A percentile compares a stretch with the other conserved stretches of the same genome.
Conservation (phyloP, 352 stramenopile genomes). For the Ophiocytium majus region DNA sequence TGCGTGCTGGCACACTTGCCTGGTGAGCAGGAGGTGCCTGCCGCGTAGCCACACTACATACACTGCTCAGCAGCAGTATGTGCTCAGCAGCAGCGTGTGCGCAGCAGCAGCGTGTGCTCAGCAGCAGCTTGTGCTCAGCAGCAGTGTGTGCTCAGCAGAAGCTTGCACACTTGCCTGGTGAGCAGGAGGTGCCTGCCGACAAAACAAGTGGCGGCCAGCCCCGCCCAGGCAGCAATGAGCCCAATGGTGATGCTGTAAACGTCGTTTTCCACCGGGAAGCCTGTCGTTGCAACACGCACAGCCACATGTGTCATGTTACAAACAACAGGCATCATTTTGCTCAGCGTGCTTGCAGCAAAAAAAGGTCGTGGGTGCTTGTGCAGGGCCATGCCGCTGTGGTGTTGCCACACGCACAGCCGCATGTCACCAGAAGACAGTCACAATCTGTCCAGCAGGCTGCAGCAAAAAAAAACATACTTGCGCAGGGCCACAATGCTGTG, state of each 20-base stretch:
- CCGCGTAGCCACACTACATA: too few species aligned
- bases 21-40: conserved; percentile 5
- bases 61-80: too few species aligned
- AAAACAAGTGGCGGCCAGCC: background rate
- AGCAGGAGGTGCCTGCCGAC: background rate
- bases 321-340: too few species aligned
- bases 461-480: too few species aligned
- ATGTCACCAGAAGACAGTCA: background rate
- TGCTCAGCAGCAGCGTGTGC: too few species aligned
- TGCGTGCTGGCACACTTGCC: background rate
- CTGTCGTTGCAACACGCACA: background rate
- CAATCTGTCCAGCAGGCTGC: too few species aligned
- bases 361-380: background rate
- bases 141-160: background rate
- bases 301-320: background rate
- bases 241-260: conserved; percentile 12
- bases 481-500: too few species aligned
- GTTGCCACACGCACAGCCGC: background rate
- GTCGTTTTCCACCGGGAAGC: conserved; percentile 10
- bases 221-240: background rate
- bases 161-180: background rate
- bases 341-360: background rate
- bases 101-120: too few species aligned
- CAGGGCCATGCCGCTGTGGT: background rate
- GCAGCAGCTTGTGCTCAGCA: too few species aligned